Conservation (phyloP, 345 rosid genomes). For the Citrus sp. region DNA sequence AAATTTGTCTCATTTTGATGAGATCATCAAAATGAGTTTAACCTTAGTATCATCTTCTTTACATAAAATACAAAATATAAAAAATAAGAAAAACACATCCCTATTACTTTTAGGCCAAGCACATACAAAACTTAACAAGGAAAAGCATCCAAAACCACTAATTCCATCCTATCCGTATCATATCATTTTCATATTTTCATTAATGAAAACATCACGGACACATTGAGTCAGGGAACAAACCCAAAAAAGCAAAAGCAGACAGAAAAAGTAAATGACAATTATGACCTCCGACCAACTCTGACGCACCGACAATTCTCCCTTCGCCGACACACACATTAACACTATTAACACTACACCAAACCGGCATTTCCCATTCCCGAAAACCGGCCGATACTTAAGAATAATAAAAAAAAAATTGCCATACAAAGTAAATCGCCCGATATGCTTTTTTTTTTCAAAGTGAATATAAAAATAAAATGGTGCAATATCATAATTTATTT, state of each 20-base stretch:
- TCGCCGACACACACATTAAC: neutral
- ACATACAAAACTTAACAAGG: neutral
- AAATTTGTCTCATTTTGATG: too few relatives aligned
- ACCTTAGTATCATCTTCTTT: too few relatives aligned
- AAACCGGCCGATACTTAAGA: neutral
- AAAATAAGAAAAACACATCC: too few relatives aligned
- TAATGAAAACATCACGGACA: neutral
- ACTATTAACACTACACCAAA: neutral
- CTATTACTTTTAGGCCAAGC: slow-evolving; percentile 8
- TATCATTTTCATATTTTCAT: neutral
- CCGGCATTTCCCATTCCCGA: neutral
- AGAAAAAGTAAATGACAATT: neutral
- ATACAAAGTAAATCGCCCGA: neutral
- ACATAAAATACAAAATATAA: too few relatives aligned
- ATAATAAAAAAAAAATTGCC: neutral
- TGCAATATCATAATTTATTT: too few relatives aligned
- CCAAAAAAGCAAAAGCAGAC: neutral
- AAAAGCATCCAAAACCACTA: neutral
- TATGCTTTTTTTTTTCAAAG: neutral
- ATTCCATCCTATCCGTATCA: neutral
- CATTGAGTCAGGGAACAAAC: too few relatives aligned
- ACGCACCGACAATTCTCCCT: slow-evolving; percentile 23
- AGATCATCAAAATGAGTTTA: too few relatives aligned
- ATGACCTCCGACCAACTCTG: slow-evolving; percentile 17
- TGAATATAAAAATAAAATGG: too few relatives aligned